These are phyloP conservation scores for Shiraia bambusicola DNA, from an alignment of 2,329 filamentous ascomycete genomes.

Conservation along the genomic window DNA sequence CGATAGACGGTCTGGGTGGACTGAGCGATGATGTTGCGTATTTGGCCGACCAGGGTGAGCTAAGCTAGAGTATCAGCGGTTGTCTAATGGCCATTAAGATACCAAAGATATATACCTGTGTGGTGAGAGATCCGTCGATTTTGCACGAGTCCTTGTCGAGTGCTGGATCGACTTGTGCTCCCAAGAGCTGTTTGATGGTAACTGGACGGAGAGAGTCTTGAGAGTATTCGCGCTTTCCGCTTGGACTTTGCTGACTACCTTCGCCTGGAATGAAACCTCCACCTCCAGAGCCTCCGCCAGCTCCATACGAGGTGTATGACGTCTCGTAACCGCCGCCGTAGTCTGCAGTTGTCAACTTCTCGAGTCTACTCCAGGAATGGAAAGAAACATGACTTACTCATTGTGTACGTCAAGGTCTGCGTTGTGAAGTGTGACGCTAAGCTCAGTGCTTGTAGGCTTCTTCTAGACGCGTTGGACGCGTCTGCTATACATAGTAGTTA, in stretches of 20 bases:
- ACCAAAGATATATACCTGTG: slow-evolving; percentile 48
- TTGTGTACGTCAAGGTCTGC: no score
- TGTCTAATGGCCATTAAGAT: not conserved
- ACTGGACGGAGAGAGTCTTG: slow-evolving; percentile 90
- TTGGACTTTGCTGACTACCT: slow-evolving; percentile 50
- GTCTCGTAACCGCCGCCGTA: slow-evolving; percentile 46
- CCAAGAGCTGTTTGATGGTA: slow-evolving; percentile 91
- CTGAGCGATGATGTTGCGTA: slow-evolving; percentile 82
- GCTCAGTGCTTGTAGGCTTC: slow-evolving; percentile 14
- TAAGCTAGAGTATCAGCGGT: slow-evolving; percentile 41
- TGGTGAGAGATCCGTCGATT: slow-evolving; percentile 74
- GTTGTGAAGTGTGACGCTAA: slow-evolving; percentile 10
- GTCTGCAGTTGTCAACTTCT: slow-evolving; percentile 22
- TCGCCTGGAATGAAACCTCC: slow-evolving; percentile 62
- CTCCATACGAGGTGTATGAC: slow-evolving; percentile 59
- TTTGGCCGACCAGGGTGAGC: slow-evolving; percentile 85
- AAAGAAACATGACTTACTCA: slow-evolving; percentile 23
- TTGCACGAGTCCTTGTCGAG: slow-evolving; percentile 65
- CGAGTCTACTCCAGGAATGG: no score
- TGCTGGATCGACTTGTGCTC: slow-evolving; percentile 63
- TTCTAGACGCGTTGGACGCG: slow-evolving; percentile 38
- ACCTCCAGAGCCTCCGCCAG: slow-evolving; percentile 56
- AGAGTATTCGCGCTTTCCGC: slow-evolving; percentile 55
- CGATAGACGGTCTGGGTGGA: slow-evolving; percentile 90
- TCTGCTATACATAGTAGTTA: no score